Conservation (phyloP, 2,329 filamentous ascomycete genomes). For the Fusarium incarnatum region DNA sequence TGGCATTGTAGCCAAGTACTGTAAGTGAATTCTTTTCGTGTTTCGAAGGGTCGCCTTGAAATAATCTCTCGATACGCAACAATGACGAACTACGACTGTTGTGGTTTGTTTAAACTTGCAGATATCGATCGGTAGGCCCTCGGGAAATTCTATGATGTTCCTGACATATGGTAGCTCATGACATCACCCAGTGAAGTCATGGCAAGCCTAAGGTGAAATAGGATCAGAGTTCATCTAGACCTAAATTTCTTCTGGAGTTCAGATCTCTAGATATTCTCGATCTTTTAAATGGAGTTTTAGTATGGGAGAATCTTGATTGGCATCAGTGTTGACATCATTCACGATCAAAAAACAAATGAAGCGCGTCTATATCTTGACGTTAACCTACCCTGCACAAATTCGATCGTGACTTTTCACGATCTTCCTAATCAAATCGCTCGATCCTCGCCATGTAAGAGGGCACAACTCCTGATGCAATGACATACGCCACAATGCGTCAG, state of each 20-base stretch:
- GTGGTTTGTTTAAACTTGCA: too few species aligned
- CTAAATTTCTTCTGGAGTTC: neutral
- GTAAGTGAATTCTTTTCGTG: neutral
- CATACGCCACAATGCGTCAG: slow-evolving; percentile 14
- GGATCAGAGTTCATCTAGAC: slow-evolving; percentile 6
- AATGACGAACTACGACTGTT: too few species aligned
- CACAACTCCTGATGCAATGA: neutral
- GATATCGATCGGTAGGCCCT: too few species aligned
- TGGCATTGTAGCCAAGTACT: too few species aligned
- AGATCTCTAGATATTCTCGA: neutral
- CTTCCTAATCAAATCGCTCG: neutral
- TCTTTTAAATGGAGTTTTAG: neutral
- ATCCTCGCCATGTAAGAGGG: neutral
- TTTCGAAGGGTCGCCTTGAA: neutral
- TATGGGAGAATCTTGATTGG: slow-evolving; percentile 3
- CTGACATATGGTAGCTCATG: too few species aligned
- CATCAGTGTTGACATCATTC: neutral
- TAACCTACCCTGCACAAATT: slow-evolving; percentile 18
- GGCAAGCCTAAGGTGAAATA: neutral
- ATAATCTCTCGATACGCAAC: too few species aligned
- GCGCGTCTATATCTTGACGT: neutral
- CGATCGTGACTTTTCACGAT: slow-evolving; percentile 1
- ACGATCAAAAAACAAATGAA: neutral
- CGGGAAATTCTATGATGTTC: too few species aligned
- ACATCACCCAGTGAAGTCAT: slow-evolving; percentile 14